Conservation (phyloP, 306 rosid species). For the Ammopiptanthus mongolicus region DNA sequence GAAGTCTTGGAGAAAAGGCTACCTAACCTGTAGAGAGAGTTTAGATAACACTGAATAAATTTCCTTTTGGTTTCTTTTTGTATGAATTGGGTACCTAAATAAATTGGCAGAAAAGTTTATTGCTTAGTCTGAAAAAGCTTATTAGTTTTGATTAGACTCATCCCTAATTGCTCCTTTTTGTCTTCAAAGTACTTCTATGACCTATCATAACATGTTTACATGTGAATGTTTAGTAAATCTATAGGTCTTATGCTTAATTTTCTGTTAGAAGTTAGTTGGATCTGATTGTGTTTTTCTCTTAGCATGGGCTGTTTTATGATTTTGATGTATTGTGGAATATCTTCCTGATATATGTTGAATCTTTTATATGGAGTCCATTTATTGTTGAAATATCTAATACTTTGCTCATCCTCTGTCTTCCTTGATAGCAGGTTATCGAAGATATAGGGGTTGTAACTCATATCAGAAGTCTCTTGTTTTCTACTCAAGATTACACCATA, state of each 20-base stretch:
- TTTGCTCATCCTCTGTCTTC: conserved; percentile 9
- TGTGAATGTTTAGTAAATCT: background rate
- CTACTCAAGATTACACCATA: conserved; percentile 47
- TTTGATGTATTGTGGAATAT: background rate
- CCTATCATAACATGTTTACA: background rate
- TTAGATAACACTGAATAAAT: background rate
- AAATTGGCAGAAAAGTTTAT: background rate
- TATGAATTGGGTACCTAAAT: background rate
- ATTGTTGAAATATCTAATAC: conserved; percentile 13
- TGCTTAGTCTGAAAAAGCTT: background rate
- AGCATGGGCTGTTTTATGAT: conserved; percentile 2
- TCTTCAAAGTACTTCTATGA: background rate
- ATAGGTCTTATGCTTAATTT: background rate
- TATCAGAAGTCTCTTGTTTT: conserved; percentile 58
- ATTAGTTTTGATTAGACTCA: background rate
- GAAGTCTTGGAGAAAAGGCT: background rate
- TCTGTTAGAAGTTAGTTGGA: background rate
- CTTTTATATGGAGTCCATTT: conserved; percentile 3
- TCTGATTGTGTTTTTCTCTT: background rate
- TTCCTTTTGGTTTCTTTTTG: background rate
- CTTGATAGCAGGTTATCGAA: conserved; percentile 65
- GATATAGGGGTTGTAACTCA: conserved; percentile 55
- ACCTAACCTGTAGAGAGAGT: background rate
- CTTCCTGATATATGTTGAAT: background rate
- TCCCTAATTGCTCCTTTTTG: background rate